Percentiles rank a stretch among this genome's conserved stretches.
Evolutionary conservation across 2,329 filamentous ascomycete genomes (phyloP).

Genomic region (Coniochaeta sp.): DNA sequence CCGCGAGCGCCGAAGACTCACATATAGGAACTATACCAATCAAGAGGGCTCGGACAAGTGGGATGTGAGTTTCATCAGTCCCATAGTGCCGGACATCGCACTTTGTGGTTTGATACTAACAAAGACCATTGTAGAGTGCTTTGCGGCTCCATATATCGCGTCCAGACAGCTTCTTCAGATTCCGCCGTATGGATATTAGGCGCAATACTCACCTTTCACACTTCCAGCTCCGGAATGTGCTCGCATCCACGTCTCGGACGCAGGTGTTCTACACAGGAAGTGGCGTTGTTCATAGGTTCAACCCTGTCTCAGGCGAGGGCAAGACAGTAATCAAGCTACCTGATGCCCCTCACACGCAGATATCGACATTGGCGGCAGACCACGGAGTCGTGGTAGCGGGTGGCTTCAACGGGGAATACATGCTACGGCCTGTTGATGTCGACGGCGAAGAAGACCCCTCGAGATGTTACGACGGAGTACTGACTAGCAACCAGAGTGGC

Average conservation of each 20-base stretch:
- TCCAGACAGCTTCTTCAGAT: constrained; percentile 47
- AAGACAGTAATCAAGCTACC: constrained; percentile 37
- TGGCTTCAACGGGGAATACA: constrained; percentile 50
- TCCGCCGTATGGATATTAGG: constrained; percentile 48
- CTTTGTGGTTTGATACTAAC: background rate
- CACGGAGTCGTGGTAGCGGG: constrained; percentile 52
- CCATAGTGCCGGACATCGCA: background rate
- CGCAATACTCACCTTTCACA: constrained; percentile 50
- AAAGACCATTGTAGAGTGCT: constrained; percentile 8
- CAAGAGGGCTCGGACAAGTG: constrained; percentile 35
- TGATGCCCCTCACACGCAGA: constrained; percentile 27
- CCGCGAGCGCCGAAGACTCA: constrained; percentile 34
- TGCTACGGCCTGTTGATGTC: constrained; percentile 36
- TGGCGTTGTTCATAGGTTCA: constrained; percentile 41
- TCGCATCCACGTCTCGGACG: constrained; percentile 48
- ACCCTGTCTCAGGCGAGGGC: constrained; percentile 37
- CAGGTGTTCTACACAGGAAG: constrained; percentile 49
- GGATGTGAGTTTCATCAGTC: constrained; percentile 31
- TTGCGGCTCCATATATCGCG: constrained; percentile 23
- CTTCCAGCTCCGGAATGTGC: constrained; percentile 57
- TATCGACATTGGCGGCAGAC: constrained; percentile 44
- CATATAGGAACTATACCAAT: constrained; percentile 54
- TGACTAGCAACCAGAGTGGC: constrained; percentile 39
- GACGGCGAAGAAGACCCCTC: constrained; percentile 21
- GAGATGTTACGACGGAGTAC: constrained; percentile 33